These are phyloP conservation scores for Wallacemonas sp. DNA, from an alignment of 208 protist genomes.

Conservation along the genomic window DNA sequence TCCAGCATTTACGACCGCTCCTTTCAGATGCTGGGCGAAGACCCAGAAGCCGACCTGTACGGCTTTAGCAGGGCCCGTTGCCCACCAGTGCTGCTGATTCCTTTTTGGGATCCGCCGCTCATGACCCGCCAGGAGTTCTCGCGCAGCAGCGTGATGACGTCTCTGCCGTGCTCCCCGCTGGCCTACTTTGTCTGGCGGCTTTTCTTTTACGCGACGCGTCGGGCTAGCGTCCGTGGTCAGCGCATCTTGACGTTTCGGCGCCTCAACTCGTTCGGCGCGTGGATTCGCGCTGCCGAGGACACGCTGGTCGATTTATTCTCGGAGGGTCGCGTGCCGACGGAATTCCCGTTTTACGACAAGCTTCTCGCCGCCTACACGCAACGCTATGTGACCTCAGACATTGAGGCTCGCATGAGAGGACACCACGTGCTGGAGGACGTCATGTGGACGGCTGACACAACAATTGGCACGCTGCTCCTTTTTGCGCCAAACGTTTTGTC, in stretches of 20 bases:
- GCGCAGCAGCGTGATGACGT: constrained; percentile 60
- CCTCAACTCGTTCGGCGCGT: constrained; percentile 6
- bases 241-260: constrained; percentile 5
- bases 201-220: constrained; percentile 51
- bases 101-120: constrained; percentile 83
- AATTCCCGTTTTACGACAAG: constrained; percentile 56
- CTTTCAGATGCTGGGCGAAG: constrained; percentile 62
- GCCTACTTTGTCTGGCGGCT: constrained; percentile 78
- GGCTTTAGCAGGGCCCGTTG: constrained; percentile 43
- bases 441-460: constrained; percentile 43
- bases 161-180: constrained; percentile 70
- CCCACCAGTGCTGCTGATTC: constrained; percentile 63
- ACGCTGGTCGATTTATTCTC: constrained; percentile 16
- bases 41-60: constrained; percentile 54
- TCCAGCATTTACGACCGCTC: constrained; percentile 51
- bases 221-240: constrained; percentile 2
- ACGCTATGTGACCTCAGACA: constrained; percentile 42
- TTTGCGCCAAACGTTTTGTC: constrained; percentile 34
- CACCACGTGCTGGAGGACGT: constrained; percentile 39
- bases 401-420: constrained; percentile 23
- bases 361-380: constrained; percentile 58
- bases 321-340: constrained; percentile 16
- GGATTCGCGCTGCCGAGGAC: constrained; percentile 14
- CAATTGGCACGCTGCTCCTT: constrained; percentile 43
- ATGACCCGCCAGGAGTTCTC: constrained; percentile 69